phyloP scores from a whole-genome alignment of 805 yeast species.

The Candida broadrunensis region DNA sequence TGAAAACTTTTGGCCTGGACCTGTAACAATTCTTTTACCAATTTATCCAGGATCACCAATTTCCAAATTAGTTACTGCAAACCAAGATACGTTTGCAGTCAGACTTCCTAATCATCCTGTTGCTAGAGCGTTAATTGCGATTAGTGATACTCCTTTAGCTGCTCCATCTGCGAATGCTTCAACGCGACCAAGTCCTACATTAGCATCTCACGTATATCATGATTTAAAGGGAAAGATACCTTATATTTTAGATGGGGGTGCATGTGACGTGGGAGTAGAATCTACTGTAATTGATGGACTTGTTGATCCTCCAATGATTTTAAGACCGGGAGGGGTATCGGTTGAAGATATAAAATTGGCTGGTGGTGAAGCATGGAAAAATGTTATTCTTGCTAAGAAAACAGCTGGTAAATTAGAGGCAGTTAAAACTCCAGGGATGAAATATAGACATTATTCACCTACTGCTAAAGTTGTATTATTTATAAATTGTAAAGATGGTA shows the following conservation, averaged over 20 bases:
- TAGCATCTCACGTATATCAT: constrained; percentile 78
- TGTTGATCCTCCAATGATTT: constrained; percentile 75
- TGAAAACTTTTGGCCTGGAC: constrained; percentile 91
- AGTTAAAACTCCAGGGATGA: constrained; percentile 96
- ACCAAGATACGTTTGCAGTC: constrained; percentile 88
- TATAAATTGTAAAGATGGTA: constrained; percentile 46
- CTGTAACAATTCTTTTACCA: constrained; percentile 83
- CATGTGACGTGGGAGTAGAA: constrained; percentile 86
- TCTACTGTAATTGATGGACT: constrained; percentile 93
- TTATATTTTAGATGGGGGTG: constrained; percentile 84
- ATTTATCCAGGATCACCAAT: constrained; percentile 46
- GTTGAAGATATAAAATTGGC: constrained; percentile 63
- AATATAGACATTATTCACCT: constrained; percentile 93
- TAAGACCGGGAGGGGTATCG: constrained; percentile 93
- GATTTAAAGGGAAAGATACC: constrained; percentile 84
- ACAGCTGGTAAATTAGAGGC: constrained; percentile 64
- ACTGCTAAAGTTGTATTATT: constrained; percentile 75
- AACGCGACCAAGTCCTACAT: constrained; percentile 90
- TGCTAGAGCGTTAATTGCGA: constrained; percentile 84
- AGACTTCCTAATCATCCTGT: constrained; percentile 84
- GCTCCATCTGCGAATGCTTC: constrained; percentile 98
- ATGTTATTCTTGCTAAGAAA: constrained; percentile 60
- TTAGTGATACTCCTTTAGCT: constrained; percentile 86
- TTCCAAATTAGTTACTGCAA: constrained; percentile 77
- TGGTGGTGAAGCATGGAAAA: constrained; percentile 71